Evolutionary conservation across 495 filamentous ascomycete species (phyloP).

Genomic region (Penicillium crystallinum): DNA sequence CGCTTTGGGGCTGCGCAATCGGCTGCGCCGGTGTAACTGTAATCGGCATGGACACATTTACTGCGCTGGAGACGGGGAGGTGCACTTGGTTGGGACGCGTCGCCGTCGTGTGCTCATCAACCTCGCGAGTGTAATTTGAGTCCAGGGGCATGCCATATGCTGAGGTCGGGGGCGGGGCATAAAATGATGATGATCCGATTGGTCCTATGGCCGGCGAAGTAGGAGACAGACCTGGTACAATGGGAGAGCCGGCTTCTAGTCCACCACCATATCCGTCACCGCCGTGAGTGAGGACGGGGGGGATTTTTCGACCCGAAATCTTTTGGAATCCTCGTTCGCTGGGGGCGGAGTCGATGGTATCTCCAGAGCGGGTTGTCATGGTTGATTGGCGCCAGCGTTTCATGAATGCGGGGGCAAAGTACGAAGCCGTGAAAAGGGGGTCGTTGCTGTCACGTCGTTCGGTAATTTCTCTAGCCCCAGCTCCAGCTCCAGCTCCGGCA

Average conservation of each 20-base stretch:
- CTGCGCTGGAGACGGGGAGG: constrained; percentile 43
- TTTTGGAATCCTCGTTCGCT: constrained; percentile 55
- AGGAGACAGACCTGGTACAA: constrained; percentile 16
- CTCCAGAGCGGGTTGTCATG: constrained; percentile 41
- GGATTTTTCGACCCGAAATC: constrained; percentile 68
- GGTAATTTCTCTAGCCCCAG: constrained; percentile 36
- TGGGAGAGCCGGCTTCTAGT: constrained; percentile 20
- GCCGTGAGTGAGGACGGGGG: constrained; percentile 61
- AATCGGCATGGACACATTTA: constrained; percentile 26
- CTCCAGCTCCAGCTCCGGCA: constrained; percentile 2
- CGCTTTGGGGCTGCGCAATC: constrained; percentile 22
- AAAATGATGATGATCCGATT: constrained; percentile 16
- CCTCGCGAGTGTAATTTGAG: constrained; percentile 32
- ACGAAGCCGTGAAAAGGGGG: constrained; percentile 51
- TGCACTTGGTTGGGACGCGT: constrained; percentile 46
- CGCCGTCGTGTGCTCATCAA: constrained; percentile 28
- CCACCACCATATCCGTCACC: constrained; percentile 65
- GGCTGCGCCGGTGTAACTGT: constrained; percentile 19
- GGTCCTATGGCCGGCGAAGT: constrained; percentile 14
- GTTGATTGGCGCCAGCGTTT: constrained; percentile 38
- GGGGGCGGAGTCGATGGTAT: constrained; percentile 26
- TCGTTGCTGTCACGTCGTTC: constrained; percentile 50
- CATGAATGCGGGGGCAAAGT: constrained; percentile 44
- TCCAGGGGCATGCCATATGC: constrained; percentile 37
- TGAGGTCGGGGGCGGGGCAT: constrained; percentile 30